These are phyloP conservation scores for Fusarium sp. DNA, from an alignment of 2,329 filamentous ascomycete genomes.

Conservation along the genomic window DNA sequence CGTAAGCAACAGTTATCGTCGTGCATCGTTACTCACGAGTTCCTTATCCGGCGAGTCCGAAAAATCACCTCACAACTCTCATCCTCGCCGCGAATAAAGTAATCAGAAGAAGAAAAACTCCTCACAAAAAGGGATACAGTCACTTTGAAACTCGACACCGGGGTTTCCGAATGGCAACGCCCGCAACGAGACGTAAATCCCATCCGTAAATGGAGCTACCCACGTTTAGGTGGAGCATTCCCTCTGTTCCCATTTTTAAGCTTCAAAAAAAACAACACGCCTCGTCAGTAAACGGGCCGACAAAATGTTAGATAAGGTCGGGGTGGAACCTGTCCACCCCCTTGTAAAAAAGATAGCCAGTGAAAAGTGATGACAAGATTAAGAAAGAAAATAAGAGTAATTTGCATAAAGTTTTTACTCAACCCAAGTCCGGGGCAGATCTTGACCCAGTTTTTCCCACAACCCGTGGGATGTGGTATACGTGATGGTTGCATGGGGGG, in stretches of 20 bases:
- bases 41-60: neutral
- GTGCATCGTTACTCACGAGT: neutral
- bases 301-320: neutral
- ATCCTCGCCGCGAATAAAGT: neutral
- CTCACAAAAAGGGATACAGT: neutral
- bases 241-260: neutral
- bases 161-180: neutral
- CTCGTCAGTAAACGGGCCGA: neutral
- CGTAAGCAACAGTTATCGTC: neutral
- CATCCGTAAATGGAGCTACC: neutral
- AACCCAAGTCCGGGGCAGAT: neutral
- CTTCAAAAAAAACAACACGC: neutral
- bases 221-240: neutral
- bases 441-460: neutral
- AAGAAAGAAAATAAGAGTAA: neutral
- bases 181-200: neutral
- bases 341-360: neutral
- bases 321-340: neutral
- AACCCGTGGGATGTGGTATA: neutral
- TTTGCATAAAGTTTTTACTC: neutral
- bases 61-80: neutral
- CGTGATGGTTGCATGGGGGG: neutral
- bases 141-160: neutral
- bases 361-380: neutral
- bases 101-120: neutral